phyloP scores from a whole-genome alignment of 78 protist species.

The slime mould (Dictyostelium discoideum) region DNA sequence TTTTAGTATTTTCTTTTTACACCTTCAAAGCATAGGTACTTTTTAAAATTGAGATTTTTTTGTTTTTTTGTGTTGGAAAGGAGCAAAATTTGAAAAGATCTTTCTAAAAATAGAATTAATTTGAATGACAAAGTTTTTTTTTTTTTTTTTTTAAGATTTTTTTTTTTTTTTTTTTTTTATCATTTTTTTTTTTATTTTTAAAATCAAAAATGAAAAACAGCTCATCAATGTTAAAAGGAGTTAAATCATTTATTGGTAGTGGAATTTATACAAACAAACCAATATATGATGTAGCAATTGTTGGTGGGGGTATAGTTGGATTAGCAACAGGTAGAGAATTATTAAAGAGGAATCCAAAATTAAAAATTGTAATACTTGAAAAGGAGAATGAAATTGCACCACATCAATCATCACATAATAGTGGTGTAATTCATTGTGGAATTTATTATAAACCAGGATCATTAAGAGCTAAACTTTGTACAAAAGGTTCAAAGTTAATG shows the following conservation, averaged over 20 bases:
- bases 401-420: conserved; percentile 83
- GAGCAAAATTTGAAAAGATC: no score
- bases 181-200: not conserved
- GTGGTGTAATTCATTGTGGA: conserved; percentile 89
- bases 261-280: not conserved
- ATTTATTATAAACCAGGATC: conserved; percentile 84
- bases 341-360: not conserved
- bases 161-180: not conserved
- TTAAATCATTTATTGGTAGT: not conserved
- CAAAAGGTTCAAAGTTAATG: conserved; percentile 56
- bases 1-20: no score
- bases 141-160: not conserved
- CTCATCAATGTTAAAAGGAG: not conserved
- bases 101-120: no score
- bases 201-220: not conserved
- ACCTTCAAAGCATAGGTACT: no score
- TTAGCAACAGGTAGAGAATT: conserved; percentile 75
- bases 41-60: no score
- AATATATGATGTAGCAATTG: conserved; percentile 72
- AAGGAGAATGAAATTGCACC: conserved; percentile 55
- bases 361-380: conserved; percentile 20
- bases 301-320: conserved; percentile 87
- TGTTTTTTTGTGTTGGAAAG: no score
- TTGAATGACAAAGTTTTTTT: no score
- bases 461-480: conserved; percentile 66